These are phyloP conservation scores for Aspergillus flavus DNA, from an alignment of 2,329 filamentous ascomycete species.

Conservation along the genomic window DNA sequence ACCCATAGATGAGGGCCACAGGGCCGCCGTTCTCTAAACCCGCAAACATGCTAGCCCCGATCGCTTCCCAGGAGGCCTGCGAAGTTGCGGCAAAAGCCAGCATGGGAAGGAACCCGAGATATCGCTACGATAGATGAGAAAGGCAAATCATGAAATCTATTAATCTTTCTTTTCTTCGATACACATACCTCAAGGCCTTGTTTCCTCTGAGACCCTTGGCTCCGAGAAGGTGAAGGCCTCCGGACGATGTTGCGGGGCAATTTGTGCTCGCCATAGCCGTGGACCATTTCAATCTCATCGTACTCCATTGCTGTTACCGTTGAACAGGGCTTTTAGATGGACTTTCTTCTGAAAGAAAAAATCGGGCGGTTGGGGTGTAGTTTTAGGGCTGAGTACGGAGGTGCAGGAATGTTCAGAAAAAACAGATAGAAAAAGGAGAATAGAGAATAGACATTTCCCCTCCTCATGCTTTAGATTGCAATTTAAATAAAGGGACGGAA, in stretches of 20 bases:
- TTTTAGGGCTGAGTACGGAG: background rate
- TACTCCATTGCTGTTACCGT: background rate
- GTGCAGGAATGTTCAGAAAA: background rate
- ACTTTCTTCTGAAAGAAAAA: background rate
- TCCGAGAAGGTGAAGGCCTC: background rate
- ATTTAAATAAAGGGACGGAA: too few relatives aligned
- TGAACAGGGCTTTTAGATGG: background rate
- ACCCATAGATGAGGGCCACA: background rate
- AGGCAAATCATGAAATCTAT: too few relatives aligned
- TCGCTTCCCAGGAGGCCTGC: background rate
- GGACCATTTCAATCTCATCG: background rate
- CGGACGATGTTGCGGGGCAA: background rate
- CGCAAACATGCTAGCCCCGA: background rate
- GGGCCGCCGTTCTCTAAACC: background rate
- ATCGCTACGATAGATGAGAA: too few relatives aligned
- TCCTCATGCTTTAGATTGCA: background rate
- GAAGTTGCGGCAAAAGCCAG: background rate
- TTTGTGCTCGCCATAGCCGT: background rate
- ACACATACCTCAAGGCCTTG: background rate
- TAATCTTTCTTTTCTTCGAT: background rate
- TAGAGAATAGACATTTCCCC: background rate
- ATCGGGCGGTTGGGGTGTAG: too few relatives aligned
- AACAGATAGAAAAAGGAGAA: background rate
- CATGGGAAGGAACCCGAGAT: background rate
- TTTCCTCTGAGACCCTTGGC: background rate